Percentiles rank a stretch among this genome's conserved stretches.
Conservation (phyloP, 805 yeast species). For the Kodamaea jinghongensis region DNA sequence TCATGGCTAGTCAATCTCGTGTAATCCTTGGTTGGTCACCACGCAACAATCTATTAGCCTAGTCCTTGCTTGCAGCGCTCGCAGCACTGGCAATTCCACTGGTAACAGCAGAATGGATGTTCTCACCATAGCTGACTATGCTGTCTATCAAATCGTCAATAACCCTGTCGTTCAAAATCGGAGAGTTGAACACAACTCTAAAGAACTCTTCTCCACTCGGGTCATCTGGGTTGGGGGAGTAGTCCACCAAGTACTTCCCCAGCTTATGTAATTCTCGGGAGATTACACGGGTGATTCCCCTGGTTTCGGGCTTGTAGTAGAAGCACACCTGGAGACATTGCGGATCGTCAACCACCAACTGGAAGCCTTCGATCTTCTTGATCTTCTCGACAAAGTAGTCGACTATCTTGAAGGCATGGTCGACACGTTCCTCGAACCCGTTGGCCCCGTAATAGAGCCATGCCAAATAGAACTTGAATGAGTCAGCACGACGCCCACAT, state of each 20-base stretch:
- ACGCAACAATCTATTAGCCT: too few relatives aligned
- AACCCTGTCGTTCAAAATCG: slow-evolving; percentile 40
- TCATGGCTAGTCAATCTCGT: too few relatives aligned
- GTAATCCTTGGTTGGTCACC: too few relatives aligned
- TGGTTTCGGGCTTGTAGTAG: slow-evolving; percentile 53
- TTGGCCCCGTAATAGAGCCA: slow-evolving; percentile 76
- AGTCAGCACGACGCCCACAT: slow-evolving; percentile 83
- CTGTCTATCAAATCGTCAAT: slow-evolving; percentile 36
- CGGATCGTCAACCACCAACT: slow-evolving; percentile 48
- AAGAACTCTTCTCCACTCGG: slow-evolving; percentile 71
- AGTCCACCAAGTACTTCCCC: slow-evolving; percentile 75
- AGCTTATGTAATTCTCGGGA: slow-evolving; percentile 55
- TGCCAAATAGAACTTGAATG: slow-evolving; percentile 71
- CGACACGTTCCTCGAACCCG: slow-evolving; percentile 66
- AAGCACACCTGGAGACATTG: slow-evolving; percentile 85
- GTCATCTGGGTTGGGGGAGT: slow-evolving; percentile 60
- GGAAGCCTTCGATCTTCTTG: slow-evolving; percentile 41
- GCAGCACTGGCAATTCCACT: too few relatives aligned
- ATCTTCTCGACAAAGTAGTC: slow-evolving; percentile 56
- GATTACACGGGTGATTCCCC: slow-evolving; percentile 54
- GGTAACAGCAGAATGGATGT: too few relatives aligned
- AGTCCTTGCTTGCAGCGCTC: too few relatives aligned
- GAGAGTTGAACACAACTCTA: slow-evolving; percentile 80
- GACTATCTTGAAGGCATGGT: slow-evolving; percentile 68
- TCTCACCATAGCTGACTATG: slow-evolving; percentile 26